Evolutionary conservation across 176 grass and related monocot species (phyloP).

Genomic region (Areca catechu): DNA sequence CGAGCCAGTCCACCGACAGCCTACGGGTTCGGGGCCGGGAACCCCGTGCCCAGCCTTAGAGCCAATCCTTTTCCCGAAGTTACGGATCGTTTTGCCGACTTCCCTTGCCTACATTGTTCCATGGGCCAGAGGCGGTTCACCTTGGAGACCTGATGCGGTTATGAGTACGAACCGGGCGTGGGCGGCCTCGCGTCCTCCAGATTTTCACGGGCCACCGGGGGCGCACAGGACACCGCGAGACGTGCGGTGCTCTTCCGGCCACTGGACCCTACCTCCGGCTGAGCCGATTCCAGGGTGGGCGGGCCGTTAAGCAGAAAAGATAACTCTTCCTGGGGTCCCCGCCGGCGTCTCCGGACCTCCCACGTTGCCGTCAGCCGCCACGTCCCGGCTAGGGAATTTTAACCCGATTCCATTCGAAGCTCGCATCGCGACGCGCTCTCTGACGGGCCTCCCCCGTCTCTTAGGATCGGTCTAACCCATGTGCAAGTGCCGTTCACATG

Average conservation of each 20-base stretch:
- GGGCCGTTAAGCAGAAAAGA: constrained; percentile 42
- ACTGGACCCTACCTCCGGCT: constrained; percentile 50
- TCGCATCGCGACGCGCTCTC: too few species aligned
- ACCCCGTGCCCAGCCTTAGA: too few species aligned
- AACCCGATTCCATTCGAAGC: too few species aligned
- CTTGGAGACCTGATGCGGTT: constrained; percentile 45
- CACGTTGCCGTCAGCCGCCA: too few species aligned
- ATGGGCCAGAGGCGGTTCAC: constrained; percentile 45
- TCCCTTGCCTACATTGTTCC: constrained; percentile 45
- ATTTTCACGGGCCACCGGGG: constrained; percentile 61
- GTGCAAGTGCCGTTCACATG: too few species aligned
- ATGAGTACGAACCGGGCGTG: constrained; percentile 50
- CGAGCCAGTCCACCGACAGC: too few species aligned
- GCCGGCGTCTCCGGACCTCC: constrained; percentile 36
- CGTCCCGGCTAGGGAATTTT: too few species aligned
- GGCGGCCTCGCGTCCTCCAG: too few species aligned
- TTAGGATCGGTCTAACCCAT: too few species aligned
- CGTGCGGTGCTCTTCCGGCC: constrained; percentile 54
- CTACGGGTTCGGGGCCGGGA: too few species aligned
- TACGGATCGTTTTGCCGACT: constrained; percentile 52
- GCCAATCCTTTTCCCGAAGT: constrained; percentile 72
- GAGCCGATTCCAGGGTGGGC: constrained; percentile 37
- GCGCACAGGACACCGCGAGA: constrained; percentile 53
- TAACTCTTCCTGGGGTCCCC: constrained; percentile 45
- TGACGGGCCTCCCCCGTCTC: too few species aligned